These are phyloP conservation scores for Besnoitia besnoiti DNA, from an alignment of 169 alveolate species.

Conservation along the genomic window DNA sequence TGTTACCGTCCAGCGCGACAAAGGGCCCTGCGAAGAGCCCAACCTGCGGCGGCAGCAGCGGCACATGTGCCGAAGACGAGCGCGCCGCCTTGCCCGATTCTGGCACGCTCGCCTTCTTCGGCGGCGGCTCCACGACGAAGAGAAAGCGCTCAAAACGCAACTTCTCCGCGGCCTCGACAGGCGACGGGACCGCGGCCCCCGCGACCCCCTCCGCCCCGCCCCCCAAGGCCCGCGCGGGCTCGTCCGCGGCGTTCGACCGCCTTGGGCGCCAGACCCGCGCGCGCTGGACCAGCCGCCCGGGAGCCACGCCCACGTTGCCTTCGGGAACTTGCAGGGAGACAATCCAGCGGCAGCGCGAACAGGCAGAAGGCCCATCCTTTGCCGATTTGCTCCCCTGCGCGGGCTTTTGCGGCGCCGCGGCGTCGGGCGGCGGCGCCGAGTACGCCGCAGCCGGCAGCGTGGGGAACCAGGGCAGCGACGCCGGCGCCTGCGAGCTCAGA, in stretches of 20 bases:
- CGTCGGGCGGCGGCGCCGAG: not conserved
- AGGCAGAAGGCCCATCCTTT: not conserved
- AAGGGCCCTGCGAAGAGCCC: slow-evolving; percentile 52
- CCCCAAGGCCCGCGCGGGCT: not conserved
- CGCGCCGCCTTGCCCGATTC: not conserved
- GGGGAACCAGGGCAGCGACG: slow-evolving; percentile 33
- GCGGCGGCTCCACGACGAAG: not conserved
- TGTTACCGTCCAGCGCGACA: slow-evolving; percentile 59
- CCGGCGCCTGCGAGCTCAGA: not conserved
- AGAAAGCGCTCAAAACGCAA: not conserved
- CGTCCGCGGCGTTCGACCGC: not conserved
- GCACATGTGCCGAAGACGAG: not conserved
- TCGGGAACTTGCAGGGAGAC: slow-evolving; percentile 18
- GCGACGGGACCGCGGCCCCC: not conserved
- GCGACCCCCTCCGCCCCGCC: not conserved
- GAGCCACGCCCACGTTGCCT: slow-evolving; percentile 30
- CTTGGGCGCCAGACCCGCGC: not conserved
- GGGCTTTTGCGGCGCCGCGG: not conserved
- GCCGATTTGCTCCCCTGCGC: not conserved
- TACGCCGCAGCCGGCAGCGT: slow-evolving; percentile 32
- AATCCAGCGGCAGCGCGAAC: slow-evolving; percentile 30
- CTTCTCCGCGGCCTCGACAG: not conserved
- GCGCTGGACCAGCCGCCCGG: slow-evolving; percentile 29
- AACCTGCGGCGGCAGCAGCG: slow-evolving; percentile 61
- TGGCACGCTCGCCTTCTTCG: not conserved